These are phyloP conservation scores for Plasmodium gaboni DNA, from an alignment of 169 alveolate genomes.

Conservation along the genomic window DNA sequence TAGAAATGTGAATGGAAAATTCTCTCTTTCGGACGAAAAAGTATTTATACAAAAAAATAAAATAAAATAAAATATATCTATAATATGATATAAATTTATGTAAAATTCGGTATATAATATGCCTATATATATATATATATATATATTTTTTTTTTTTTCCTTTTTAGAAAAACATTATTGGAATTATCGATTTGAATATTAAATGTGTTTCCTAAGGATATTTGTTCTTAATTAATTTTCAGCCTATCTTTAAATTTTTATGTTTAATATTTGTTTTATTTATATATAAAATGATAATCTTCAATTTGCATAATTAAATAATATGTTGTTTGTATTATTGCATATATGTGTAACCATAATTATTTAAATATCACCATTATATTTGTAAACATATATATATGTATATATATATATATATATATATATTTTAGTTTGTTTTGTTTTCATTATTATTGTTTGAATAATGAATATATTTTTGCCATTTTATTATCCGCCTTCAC, in stretches of 20 bases:
- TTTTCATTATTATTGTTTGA: background rate
- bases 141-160: conserved; percentile 9
- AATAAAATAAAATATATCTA: too few species aligned
- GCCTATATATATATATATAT: background rate
- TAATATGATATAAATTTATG: too few species aligned
- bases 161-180: conserved; percentile 45
- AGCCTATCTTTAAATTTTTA: conserved; percentile 12
- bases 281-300: too few species aligned
- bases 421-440: background rate
- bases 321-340: background rate
- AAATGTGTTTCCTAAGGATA: conserved; percentile 27
- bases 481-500: too few species aligned
- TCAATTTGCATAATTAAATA: too few species aligned
- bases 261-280: too few species aligned
- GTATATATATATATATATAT: background rate
- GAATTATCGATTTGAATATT: conserved; percentile 68
- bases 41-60: background rate
- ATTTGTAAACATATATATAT: background rate
- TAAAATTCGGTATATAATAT: too few species aligned
- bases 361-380: too few species aligned
- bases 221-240: too few species aligned
- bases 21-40: conserved; percentile 52
- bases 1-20: conserved; percentile 43
- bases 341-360: background rate
- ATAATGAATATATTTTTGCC: too few species aligned